Conservation (phyloP, 768 basidiomycete species). For the Guyanaporus albipodus region DNA sequence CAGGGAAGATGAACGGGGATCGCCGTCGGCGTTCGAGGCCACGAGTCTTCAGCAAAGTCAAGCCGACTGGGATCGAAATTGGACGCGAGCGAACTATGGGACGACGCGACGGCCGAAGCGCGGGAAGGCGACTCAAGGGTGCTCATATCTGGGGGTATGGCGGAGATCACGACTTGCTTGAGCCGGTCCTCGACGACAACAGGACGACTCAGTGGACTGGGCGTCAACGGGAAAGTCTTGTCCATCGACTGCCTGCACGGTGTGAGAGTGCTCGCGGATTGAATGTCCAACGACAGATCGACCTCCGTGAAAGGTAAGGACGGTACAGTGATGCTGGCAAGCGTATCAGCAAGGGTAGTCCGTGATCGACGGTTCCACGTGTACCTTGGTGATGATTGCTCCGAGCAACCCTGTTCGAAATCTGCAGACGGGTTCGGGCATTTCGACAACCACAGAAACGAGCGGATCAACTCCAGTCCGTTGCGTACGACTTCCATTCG, state of each 20-base stretch:
- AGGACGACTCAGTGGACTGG: neutral
- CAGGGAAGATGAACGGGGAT: slow-evolving; percentile 10
- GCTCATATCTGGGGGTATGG: slow-evolving; percentile 5
- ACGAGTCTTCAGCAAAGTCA: slow-evolving; percentile 5
- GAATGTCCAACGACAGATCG: slow-evolving; percentile 18
- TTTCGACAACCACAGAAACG: neutral
- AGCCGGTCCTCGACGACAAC: slow-evolving; percentile 5
- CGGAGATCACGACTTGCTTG: slow-evolving; percentile 11
- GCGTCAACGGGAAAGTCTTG: slow-evolving; percentile 6
- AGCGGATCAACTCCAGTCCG: slow-evolving; percentile 8
- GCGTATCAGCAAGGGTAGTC: slow-evolving; percentile 6
- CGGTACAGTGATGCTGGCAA: slow-evolving; percentile 12
- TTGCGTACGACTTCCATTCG: slow-evolving; percentile 37
- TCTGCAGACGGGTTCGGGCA: neutral
- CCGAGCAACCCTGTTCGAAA: neutral
- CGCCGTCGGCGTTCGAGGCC: slow-evolving; percentile 22
- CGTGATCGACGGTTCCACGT: neutral
- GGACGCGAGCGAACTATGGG: slow-evolving; percentile 31
- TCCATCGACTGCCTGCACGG: slow-evolving; percentile 2
- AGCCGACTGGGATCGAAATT: slow-evolving; percentile 22
- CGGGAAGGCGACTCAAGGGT: slow-evolving; percentile 26
- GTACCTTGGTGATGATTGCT: slow-evolving; percentile 11
- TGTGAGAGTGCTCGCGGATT: slow-evolving; percentile 10
- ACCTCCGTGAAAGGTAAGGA: slow-evolving; percentile 20
- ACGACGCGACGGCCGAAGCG: slow-evolving; percentile 23